phyloP scores from a whole-genome alignment of 2,329 filamentous ascomycete species.

The Paecilomyces variotii region DNA sequence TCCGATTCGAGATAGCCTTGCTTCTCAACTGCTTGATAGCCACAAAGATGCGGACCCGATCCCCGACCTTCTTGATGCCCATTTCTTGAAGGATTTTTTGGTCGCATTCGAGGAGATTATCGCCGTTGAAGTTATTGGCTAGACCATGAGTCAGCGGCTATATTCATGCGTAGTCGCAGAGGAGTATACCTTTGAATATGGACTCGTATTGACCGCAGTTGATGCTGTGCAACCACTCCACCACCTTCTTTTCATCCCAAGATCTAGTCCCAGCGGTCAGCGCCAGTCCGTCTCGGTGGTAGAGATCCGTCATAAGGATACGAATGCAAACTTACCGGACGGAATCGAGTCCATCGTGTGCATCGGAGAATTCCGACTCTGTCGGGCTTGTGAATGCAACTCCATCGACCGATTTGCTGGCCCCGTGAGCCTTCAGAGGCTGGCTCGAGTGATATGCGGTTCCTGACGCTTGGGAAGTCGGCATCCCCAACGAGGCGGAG shows the following conservation, averaged over 20 bases:
- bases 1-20: slow-evolving; percentile 66
- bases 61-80: slow-evolving; percentile 95
- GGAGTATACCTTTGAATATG: slow-evolving; percentile 63
- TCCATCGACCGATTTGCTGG: slow-evolving; percentile 25
- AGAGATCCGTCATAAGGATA: background rate
- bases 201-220: slow-evolving; percentile 92
- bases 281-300: background rate
- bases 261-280: slow-evolving; percentile 34
- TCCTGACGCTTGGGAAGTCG: slow-evolving; percentile 27
- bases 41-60: slow-evolving; percentile 83
- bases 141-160: slow-evolving; percentile 12
- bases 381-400: slow-evolving; percentile 67
- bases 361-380: slow-evolving; percentile 84
- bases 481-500: slow-evolving; percentile 21
- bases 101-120: slow-evolving; percentile 94
- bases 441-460: slow-evolving; percentile 22
- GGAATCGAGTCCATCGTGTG: slow-evolving; percentile 62
- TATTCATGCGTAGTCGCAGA: background rate
- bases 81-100: slow-evolving; percentile 95
- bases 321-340: slow-evolving; percentile 49
- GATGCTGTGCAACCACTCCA: slow-evolving; percentile 82
- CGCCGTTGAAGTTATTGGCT: slow-evolving; percentile 93
- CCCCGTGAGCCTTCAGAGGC: slow-evolving; percentile 20
- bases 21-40: slow-evolving; percentile 76
- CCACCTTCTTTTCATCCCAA: slow-evolving; percentile 88